A percentile compares a stretch with the other conserved stretches of the same genome.
Conservation (phyloP, 768 basidiomycete species). For the Xanthoconium purpureum region DNA sequence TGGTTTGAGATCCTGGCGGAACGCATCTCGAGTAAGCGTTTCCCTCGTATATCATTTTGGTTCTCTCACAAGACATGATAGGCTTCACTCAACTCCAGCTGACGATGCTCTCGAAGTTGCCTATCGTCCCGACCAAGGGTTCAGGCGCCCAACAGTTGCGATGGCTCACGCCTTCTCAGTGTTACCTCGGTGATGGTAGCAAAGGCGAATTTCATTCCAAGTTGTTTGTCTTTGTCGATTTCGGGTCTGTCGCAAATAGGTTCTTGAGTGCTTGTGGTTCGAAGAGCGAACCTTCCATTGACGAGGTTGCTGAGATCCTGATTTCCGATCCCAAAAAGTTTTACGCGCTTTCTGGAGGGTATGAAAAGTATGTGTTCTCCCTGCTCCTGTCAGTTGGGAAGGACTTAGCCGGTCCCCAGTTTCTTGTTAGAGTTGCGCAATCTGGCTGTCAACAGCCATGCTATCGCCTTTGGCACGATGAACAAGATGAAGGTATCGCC, state of each 20-base stretch:
- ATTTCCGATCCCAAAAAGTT: slow-evolving; percentile 69
- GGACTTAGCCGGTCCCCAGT: slow-evolving; percentile 37
- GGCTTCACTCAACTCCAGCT: slow-evolving; percentile 61
- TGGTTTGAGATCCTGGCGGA: slow-evolving; percentile 71
- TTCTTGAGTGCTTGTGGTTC: slow-evolving; percentile 89
- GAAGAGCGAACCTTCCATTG: slow-evolving; percentile 79
- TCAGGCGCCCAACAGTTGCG: slow-evolving; percentile 31
- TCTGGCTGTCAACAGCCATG: slow-evolving; percentile 69
- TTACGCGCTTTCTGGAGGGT: slow-evolving; percentile 66
- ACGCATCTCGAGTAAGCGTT: slow-evolving; percentile 53
- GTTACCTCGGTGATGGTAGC: slow-evolving; percentile 59
- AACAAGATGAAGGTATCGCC: slow-evolving; percentile 66
- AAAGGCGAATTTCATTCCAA: slow-evolving; percentile 68
- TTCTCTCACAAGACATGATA: slow-evolving; percentile 24
- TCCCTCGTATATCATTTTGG: not conserved
- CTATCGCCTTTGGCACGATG: slow-evolving; percentile 47
- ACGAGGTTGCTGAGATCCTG: slow-evolving; percentile 72
- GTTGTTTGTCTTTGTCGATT: slow-evolving; percentile 86
- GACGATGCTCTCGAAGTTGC: slow-evolving; percentile 48
- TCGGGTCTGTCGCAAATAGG: slow-evolving; percentile 74
- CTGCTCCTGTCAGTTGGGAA: not conserved
- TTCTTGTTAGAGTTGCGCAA: slow-evolving; percentile 82
- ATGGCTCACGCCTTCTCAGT: slow-evolving; percentile 61
- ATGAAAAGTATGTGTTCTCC: slow-evolving; percentile 51
- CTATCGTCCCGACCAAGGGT: slow-evolving; percentile 64